Conservation (phyloP, 2,329 filamentous ascomycete genomes). For the Calonectria pseudoreteaudii region DNA sequence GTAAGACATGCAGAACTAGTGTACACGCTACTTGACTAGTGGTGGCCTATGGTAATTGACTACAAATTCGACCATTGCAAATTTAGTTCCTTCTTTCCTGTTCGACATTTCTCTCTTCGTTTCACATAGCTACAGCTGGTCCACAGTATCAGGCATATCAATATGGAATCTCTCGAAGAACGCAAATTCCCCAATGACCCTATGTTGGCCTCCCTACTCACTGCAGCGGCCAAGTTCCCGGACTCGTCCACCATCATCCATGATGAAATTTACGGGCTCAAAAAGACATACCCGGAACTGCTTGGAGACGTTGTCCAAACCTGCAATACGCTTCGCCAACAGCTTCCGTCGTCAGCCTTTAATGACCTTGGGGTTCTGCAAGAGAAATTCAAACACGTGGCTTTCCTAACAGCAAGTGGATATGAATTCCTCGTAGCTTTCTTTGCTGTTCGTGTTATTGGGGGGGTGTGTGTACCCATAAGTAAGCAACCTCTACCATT, state of each 20-base stretch:
- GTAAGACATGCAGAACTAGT: too few relatives aligned
- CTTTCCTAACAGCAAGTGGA: conserved; percentile 29
- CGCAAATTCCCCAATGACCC: background rate
- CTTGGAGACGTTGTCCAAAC: conserved; percentile 34
- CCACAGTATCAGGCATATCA: background rate
- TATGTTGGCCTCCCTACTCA: background rate
- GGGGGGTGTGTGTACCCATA: background rate
- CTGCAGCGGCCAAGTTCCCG: background rate
- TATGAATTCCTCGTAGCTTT: conserved; percentile 42
- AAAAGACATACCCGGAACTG: conserved; percentile 35
- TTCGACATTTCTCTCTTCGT: too few relatives aligned
- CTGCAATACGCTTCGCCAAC: conserved; percentile 17
- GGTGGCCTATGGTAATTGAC: too few relatives aligned
- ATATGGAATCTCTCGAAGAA: background rate
- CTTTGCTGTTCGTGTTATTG: conserved; percentile 32
- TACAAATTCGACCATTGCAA: too few relatives aligned
- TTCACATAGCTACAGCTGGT: too few relatives aligned
- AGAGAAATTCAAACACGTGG: conserved; percentile 20
- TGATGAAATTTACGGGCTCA: conserved; percentile 23
- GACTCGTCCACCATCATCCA: background rate
- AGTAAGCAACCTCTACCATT: background rate
- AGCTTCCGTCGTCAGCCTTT: conserved; percentile 16
- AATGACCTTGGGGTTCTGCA: conserved; percentile 16
- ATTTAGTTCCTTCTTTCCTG: too few relatives aligned
- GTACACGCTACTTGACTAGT: too few relatives aligned